Evolutionary conservation across 257 asterid genomes (phyloP), one percentile per base, ranked within the genome.

Genomic region (Petunia axillaris): DNA sequence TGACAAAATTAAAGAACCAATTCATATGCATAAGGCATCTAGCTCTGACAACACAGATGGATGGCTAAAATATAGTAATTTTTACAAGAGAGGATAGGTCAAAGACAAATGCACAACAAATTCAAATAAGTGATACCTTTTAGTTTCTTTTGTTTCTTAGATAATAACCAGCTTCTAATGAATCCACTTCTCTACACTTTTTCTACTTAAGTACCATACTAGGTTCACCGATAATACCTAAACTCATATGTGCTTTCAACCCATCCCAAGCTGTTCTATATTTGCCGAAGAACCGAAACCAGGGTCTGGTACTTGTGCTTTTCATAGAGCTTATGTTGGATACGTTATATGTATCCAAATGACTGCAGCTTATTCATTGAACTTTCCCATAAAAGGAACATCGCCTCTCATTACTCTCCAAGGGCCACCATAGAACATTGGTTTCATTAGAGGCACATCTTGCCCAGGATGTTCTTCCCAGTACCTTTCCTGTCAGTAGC

Each of bases 401-500:
- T 93, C 94, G 4, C 98, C 98, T 82, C 95, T 86, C 86, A 90
- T 84, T 38, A 94, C 97, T 84, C 88, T 89, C 98, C 98, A 94
- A 79, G 98, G 98, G 73, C 98, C 98, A 4, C 86, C 86, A 50
- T 94, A 94, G 80, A 94, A 94, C 85, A 82, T 87, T 37, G 98
- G 98, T 82, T 93, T 89, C 98, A 94, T 94, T 58, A 94, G 78
- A 11, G 98, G 98, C 79, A 91, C 98, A 41, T 70, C 85, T 81
- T 90, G 90, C 71, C 98, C 98, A 15, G 98, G 98, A 71, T 94
- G 98, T 15, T 88, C 91, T 81, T 93, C 98, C 98, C 98, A 94
- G 79, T 87, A 94, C 79, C 87, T 93, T 87, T 94, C 98, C 98
- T 94, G 90, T 75, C n/a, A 60, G 62, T 48, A 50, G 64, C 44